These are phyloP conservation scores for Agaricus bisporus DNA, from an alignment of 768 basidiomycete species.

Conservation along the genomic window DNA sequence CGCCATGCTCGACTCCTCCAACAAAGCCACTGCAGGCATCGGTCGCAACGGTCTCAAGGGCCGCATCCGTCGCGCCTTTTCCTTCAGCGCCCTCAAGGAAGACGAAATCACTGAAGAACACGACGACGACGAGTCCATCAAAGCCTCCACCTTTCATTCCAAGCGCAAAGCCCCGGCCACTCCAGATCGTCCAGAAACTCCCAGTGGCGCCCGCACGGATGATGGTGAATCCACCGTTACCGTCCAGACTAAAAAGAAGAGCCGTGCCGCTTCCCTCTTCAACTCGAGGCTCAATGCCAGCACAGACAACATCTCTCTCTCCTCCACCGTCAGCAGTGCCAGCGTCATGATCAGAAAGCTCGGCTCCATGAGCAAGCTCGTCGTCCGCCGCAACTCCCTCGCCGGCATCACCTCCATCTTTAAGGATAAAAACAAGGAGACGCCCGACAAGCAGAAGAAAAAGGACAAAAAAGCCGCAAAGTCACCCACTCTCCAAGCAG, in stretches of 20 bases:
- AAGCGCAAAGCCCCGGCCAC: slow-evolving; percentile 28
- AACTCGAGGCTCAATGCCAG: slow-evolving; percentile 82
- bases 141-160: slow-evolving; percentile 29
- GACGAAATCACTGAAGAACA: slow-evolving; percentile 25
- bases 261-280: slow-evolving; percentile 72
- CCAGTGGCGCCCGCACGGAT: slow-evolving; percentile 23
- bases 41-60: slow-evolving; percentile 74
- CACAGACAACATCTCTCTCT: slow-evolving; percentile 93
- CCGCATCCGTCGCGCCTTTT: slow-evolving; percentile 65
- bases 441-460: slow-evolving; percentile 23
- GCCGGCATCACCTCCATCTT: slow-evolving; percentile 91
- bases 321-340: slow-evolving; percentile 90
- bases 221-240: slow-evolving; percentile 39
- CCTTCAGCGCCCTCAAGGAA: slow-evolving; percentile 56
- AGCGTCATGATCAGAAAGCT: slow-evolving; percentile 97
- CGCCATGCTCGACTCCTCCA: slow-evolving; percentile 40
- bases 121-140: slow-evolving; percentile 39
- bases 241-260: slow-evolving; percentile 60
- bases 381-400: slow-evolving; percentile 77
- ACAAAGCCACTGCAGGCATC: slow-evolving; percentile 30
- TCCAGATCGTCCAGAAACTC: slow-evolving; percentile 18
- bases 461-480: slow-evolving; percentile 57
- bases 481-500: slow-evolving; percentile 58
- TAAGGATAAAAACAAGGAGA: slow-evolving; percentile 73
- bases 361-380: slow-evolving; percentile 80